These are phyloP conservation scores for Phyllostachys edulis DNA, from an alignment of 176 grass and related monocot species.

Conservation along the genomic window DNA sequence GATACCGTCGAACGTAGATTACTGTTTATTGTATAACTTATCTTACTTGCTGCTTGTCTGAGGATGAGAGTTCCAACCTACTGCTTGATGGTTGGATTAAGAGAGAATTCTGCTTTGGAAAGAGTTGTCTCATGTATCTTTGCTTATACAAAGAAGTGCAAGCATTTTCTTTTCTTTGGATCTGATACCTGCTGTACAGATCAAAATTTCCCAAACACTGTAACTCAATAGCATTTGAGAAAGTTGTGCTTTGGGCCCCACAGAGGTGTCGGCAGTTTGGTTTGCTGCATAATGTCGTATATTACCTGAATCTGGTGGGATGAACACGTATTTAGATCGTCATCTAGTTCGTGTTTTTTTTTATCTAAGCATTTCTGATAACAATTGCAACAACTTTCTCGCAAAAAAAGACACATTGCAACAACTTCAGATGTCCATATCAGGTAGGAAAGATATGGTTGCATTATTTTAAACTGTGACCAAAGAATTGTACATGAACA, in stretches of 20 bases:
- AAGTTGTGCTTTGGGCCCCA: not conserved
- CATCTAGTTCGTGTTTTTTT: not conserved
- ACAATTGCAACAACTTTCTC: not conserved
- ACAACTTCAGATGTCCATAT: not conserved
- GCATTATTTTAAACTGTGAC: not conserved
- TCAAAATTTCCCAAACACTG: conserved; percentile 33
- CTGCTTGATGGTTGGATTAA: not conserved
- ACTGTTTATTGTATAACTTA: conserved; percentile 26
- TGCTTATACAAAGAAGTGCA: conserved; percentile 43
- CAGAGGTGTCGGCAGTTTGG: not conserved
- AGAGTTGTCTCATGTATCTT: conserved; percentile 13
- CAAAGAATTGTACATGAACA: not conserved
- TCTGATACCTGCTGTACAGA: conserved; percentile 24
- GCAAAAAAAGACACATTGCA: too few species aligned
- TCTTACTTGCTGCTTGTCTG: conserved; percentile 13
- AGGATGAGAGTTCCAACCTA: conserved; percentile 33
- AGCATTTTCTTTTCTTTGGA: conserved; percentile 26
- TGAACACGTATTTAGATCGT: not conserved
- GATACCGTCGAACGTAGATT: not conserved
- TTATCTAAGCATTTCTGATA: not conserved
- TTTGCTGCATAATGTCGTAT: not conserved
- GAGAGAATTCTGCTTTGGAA: conserved; percentile 36
- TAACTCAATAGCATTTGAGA: conserved; percentile 16
- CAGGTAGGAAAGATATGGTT: not conserved
- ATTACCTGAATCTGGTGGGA: not conserved